Evolutionary conservation across 1,139 yeast species (phyloP).

Genomic region (Taphrina deformans): DNA sequence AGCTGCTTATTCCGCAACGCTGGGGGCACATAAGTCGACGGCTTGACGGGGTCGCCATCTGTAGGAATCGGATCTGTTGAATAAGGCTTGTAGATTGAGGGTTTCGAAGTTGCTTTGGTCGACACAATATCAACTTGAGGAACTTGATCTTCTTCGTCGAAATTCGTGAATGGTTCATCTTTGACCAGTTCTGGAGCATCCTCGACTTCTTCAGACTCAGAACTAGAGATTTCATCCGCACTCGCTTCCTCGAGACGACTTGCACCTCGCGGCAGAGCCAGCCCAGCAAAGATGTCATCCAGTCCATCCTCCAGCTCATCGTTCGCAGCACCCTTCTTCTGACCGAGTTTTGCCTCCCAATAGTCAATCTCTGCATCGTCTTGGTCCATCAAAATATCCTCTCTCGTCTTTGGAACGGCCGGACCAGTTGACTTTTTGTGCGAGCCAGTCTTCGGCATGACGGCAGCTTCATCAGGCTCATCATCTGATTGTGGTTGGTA

Average conservation of each 20-base stretch:
- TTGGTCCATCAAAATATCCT: constrained; percentile 20
- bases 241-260: constrained; percentile 19
- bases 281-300: constrained; percentile 26
- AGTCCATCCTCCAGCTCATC: constrained; percentile 24
- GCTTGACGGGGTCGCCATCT: neutral
- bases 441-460: neutral
- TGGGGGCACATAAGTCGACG: constrained; percentile 70
- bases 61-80: neutral
- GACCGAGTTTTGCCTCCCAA: constrained; percentile 24
- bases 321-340: neutral
- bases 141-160: neutral
- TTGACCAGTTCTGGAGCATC: neutral
- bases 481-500: constrained; percentile 9
- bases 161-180: neutral
- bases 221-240: neutral
- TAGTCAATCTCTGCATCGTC: constrained; percentile 32
- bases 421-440: neutral
- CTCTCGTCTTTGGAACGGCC: constrained; percentile 18
- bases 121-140: neutral
- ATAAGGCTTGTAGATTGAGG: constrained; percentile 21
- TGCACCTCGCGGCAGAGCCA: constrained; percentile 19
- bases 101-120: neutral
- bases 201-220: neutral
- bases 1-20: constrained; percentile 54
- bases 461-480: neutral